Percentiles rank a stretch among this genome's conserved stretches.
phyloP scores from a whole-genome alignment of 2,329 filamentous ascomycete genomes.

The Geosmithia flava region DNA sequence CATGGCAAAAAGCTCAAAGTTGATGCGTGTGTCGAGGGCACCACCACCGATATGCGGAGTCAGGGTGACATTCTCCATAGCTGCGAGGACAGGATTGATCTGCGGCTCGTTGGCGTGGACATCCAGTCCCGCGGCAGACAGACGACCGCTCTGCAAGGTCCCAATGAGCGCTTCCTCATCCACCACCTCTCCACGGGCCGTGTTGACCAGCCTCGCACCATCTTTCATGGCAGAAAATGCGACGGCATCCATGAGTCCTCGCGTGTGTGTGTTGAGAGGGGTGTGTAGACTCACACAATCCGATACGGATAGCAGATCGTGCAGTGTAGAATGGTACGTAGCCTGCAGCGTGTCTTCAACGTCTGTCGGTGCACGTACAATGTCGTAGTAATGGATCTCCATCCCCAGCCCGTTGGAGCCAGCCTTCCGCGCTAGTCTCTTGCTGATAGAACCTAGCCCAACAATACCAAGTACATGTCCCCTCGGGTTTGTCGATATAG shows the following conservation, averaged over 20 bases:
- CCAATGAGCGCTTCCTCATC: slow-evolving; percentile 35
- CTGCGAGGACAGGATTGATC: slow-evolving; percentile 23
- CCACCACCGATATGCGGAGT: slow-evolving; percentile 23
- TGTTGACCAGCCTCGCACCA: slow-evolving; percentile 36
- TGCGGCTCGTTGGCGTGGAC: slow-evolving; percentile 41
- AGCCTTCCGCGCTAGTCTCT: slow-evolving; percentile 29
- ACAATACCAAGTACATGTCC: slow-evolving; percentile 37
- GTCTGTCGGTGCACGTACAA: slow-evolving; percentile 10
- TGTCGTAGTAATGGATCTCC: slow-evolving; percentile 40
- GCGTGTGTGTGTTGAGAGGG: slow-evolving; percentile 14
- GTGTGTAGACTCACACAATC: slow-evolving; percentile 21
- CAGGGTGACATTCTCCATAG: slow-evolving; percentile 24
- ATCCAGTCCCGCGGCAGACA: slow-evolving; percentile 36
- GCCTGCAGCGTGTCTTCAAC: slow-evolving; percentile 15
- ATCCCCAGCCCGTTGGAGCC: slow-evolving; percentile 31
- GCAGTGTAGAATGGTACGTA: slow-evolving; percentile 14
- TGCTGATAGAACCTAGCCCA: slow-evolving; percentile 33
- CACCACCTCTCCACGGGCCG: slow-evolving; percentile 36
- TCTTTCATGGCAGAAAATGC: slow-evolving; percentile 31
- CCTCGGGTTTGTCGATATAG: slow-evolving; percentile 33
- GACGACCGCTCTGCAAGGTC: slow-evolving; percentile 30
- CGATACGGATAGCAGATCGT: slow-evolving; percentile 12
- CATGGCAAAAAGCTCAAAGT: slow-evolving; percentile 24
- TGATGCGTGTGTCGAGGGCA: slow-evolving; percentile 22
- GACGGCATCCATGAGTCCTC: slow-evolving; percentile 12